Evolutionary conservation across 2,329 filamentous ascomycete species (phyloP), one percentile per base, ranked within the genome.

Genomic region (Exophiala aquamarina): DNA sequence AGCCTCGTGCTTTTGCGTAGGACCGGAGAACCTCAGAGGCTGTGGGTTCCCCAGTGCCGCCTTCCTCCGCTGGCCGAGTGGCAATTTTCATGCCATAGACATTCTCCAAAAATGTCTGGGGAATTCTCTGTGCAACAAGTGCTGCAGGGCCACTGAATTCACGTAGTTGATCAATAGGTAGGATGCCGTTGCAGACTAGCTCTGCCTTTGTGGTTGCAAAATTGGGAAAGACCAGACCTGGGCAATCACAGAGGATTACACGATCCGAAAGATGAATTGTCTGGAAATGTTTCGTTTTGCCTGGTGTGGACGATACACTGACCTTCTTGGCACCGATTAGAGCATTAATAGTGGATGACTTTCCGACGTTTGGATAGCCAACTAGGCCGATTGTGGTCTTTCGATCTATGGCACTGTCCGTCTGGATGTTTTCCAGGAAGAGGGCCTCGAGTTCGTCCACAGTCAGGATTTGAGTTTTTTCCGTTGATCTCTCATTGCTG

Each of bases 201-300:
- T 98, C 93, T 31, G 89, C 93, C 70, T 97, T 97, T 37, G 91
- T 97, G 36, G 85, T 91, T 47, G 93, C 92, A 61, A 97, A 98
- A 71, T 97, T 97, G 61, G 93, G 91, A 68, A 98, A 97, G 1
- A 98, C 94, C 15, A 98, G 84, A 84, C 93, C 93, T 8, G 93
- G 93, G 64, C 93, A 98, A 83, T 98, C 93, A 70, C 93, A 97
- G 5, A 98, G 81, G 37, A 97, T 80, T 54, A 98, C 89, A 49
- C 84, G 82, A 1, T 93, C 87, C 49, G 87, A 93, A 23, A 98
- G 81, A 65, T 96, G 91, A 49, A 98, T 93, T 1, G 93, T 98
- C 69, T 98, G 93, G 74, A 98, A 98, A 63, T 98, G 93, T 74
- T 98, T 98, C 11, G 93, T 98, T 74, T 98, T 98, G 66, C 93